phyloP scores from a whole-genome alignment of 2,329 filamentous ascomycete species.

The Simplicillium sp. region DNA sequence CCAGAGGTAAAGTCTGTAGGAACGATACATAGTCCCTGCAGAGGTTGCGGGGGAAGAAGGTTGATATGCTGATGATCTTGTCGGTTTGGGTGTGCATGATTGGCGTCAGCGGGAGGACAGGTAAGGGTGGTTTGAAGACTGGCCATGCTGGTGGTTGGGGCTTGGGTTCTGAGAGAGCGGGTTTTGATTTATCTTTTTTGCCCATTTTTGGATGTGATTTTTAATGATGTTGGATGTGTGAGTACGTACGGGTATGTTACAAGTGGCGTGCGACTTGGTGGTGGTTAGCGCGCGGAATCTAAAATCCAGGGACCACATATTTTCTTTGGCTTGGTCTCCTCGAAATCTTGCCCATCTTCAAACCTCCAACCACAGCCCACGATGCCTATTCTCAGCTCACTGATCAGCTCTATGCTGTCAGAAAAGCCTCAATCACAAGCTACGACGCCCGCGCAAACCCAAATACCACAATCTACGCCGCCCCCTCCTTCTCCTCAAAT shows the following conservation, averaged over 20 bases:
- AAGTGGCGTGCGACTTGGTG: too few species aligned
- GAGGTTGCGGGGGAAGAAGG: slow-evolving; percentile 65
- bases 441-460: background rate
- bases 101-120: slow-evolving; percentile 53
- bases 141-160: slow-evolving; percentile 52
- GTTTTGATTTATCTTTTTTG: slow-evolving; percentile 20
- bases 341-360: too few species aligned
- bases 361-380: background rate
- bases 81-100: slow-evolving; percentile 36
- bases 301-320: background rate
- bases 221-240: background rate
- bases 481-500: background rate
- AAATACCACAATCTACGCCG: background rate
- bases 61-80: slow-evolving; percentile 65
- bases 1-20: slow-evolving; percentile 57
- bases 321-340: background rate
- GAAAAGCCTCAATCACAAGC: background rate
- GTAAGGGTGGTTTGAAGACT: slow-evolving; percentile 57
- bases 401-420: too few species aligned
- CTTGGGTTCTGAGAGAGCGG: slow-evolving; percentile 8
- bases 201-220: background rate
- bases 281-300: too few species aligned
- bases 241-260: too few species aligned
- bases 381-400: background rate
- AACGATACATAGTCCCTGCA: slow-evolving; percentile 72